Evolutionary conservation across 169 alveolate genomes (phyloP).

Genomic region (Cryptosporidium sp.): DNA sequence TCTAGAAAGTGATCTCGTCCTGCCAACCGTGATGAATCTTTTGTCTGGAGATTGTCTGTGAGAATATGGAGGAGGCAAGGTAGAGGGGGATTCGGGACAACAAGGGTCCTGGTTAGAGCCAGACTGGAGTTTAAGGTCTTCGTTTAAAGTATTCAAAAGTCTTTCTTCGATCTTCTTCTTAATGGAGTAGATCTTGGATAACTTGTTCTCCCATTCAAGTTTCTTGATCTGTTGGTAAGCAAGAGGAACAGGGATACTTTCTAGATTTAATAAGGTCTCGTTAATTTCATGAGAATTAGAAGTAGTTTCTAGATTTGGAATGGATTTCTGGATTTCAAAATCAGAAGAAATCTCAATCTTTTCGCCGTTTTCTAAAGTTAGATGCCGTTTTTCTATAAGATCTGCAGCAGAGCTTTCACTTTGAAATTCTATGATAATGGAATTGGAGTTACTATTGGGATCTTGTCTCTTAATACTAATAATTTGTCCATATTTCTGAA

Average conservation of each 20-base stretch:
- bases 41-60: not conserved
- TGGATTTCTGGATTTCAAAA: not conserved
- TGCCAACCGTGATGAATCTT: not conserved
- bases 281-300: not conserved
- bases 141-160: constrained; percentile 1
- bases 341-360: constrained; percentile 36
- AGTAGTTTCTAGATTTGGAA: not conserved
- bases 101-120: not conserved
- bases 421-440: constrained; percentile 13
- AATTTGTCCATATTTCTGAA: constrained; percentile 2
- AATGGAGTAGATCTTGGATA: constrained; percentile 22
- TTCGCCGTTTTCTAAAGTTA: constrained; percentile 15
- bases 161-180: constrained; percentile 48
- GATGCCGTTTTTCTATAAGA: not conserved
- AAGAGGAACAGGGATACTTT: constrained; percentile 37
- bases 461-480: constrained; percentile 9
- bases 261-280: not conserved
- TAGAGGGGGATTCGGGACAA: not conserved
- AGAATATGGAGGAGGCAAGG: not conserved
- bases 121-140: not conserved
- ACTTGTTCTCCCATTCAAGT: constrained; percentile 52
- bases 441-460: not conserved
- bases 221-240: constrained; percentile 71
- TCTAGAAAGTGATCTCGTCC: constrained; percentile 41
- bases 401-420: constrained; percentile 18